phyloP scores from a whole-genome alignment of 2,329 filamentous ascomycete species.

The Pseudopithomyces maydicus region DNA sequence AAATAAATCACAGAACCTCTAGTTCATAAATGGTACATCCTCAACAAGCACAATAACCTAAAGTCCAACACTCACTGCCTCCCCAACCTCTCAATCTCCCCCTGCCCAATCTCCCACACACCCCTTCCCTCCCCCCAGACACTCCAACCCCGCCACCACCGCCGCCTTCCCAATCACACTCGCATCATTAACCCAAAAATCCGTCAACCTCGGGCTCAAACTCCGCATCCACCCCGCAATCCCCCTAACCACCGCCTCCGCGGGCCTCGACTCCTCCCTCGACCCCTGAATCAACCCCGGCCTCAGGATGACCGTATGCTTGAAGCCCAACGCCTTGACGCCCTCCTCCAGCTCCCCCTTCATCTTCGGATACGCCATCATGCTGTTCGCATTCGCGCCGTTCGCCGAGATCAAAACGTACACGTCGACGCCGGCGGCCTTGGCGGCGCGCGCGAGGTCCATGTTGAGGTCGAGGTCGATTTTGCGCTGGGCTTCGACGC shows the following conservation, averaged over 20 bases:
- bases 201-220: slow-evolving; percentile 54
- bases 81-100: slow-evolving; percentile 71
- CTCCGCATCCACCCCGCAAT: slow-evolving; percentile 62
- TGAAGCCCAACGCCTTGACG: slow-evolving; percentile 73
- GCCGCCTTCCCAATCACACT: slow-evolving; percentile 73
- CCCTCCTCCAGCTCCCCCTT: slow-evolving; percentile 86
- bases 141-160: slow-evolving; percentile 61
- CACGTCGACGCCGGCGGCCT: slow-evolving; percentile 70
- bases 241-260: slow-evolving; percentile 62
- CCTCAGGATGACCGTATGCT: slow-evolving; percentile 73
- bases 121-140: slow-evolving; percentile 60
- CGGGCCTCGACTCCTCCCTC: slow-evolving; percentile 64
- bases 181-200: slow-evolving; percentile 74
- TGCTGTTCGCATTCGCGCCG: slow-evolving; percentile 53
- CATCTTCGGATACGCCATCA: slow-evolving; percentile 69
- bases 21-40: no score
- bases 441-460: slow-evolving; percentile 75
- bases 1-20: no score
- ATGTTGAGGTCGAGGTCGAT: slow-evolving; percentile 89
- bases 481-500: slow-evolving; percentile 79
- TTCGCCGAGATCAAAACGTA: slow-evolving; percentile 77
- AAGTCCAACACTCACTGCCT: slow-evolving; percentile 38
- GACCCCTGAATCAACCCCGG: slow-evolving; percentile 79
- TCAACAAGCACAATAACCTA: no score
- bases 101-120: slow-evolving; percentile 64